Base-by-base conservation (phyloP, 140 eudicot genomes). In the Erigeron philadelphicus region DNA sequence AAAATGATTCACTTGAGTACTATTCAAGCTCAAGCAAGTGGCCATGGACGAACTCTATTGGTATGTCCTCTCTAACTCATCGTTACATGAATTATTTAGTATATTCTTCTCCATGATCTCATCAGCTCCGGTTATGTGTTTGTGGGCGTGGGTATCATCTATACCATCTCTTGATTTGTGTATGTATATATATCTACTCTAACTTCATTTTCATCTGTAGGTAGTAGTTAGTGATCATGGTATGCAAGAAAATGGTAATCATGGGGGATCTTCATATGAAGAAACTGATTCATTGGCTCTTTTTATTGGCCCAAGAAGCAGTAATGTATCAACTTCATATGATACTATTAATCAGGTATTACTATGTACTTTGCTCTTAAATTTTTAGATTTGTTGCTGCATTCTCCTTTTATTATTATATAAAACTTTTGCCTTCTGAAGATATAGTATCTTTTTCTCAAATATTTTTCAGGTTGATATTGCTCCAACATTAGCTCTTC, bases 201-300 rank as follows among this genome's bases (percentile, higher is more conserved):
- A 19, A 38, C 43, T 58, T 65, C 45, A 64, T 11, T 71, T 67
- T 79, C 16, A 68, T 68, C 0, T 83, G 16, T 75, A 91, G 98
- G 72, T 91, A 79, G 79, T 91, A 55, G 92, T 84, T 72, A 91
- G 98, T 79, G 98, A 91, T 80, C 98, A 88, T 73, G 98, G 98
- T 40, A 91, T 91, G 96, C 91, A 91, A 61, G 88, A 80, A 70
- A 77, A 72, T 75, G 98, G 98, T 61, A 91, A 91, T 77, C 98
- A 91, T 73, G 96, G 98, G 56, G 98, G 98, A 7, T 89, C 98
- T 58, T 86, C 96, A 61, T 86, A 61, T 63, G 98, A 91, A 85
- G 98, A 91, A 78, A 84, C 91, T 23, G 98, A 91, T 78, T 83
- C 98, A 25, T 80, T 91, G 71, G 89, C 86, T 44, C 89, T 91